Conservation (phyloP, 2,329 filamentous ascomycete genomes). For the Neurospora sp. region DNA sequence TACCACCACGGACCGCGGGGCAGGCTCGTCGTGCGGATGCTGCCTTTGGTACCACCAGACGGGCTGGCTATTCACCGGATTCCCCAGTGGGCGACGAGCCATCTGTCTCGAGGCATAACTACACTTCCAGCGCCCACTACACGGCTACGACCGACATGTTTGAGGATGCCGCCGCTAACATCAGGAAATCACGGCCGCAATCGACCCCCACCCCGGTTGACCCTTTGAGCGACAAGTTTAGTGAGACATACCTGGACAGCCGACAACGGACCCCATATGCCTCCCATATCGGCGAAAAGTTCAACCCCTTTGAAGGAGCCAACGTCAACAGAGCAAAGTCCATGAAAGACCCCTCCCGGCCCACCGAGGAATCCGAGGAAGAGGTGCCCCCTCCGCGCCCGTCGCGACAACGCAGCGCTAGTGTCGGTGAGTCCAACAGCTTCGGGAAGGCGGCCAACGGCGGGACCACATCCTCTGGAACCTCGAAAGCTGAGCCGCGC, state of each 20-base stretch:
- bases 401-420: slow-evolving; percentile 23
- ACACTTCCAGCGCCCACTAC: slow-evolving; percentile 23
- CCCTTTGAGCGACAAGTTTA: slow-evolving; percentile 33
- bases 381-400: slow-evolving; percentile 11
- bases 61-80: slow-evolving; percentile 38
- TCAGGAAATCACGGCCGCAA: slow-evolving; percentile 6
- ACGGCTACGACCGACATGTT: slow-evolving; percentile 10
- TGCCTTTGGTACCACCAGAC: slow-evolving; percentile 39
- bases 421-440: slow-evolving; percentile 22
- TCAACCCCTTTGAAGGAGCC: slow-evolving; percentile 43
- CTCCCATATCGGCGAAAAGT: slow-evolving; percentile 47
- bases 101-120: slow-evolving; percentile 41
- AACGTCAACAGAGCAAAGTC: slow-evolving; percentile 36
- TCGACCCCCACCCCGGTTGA: slow-evolving; percentile 22
- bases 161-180: slow-evolving; percentile 17
- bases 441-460: slow-evolving; percentile 11
- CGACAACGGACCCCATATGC: slow-evolving; percentile 50
- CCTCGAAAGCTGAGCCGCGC: slow-evolving; percentile 9
- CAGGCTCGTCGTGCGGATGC: slow-evolving; percentile 45
- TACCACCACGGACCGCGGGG: slow-evolving; percentile 39
- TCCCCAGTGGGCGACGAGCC: slow-evolving; percentile 45
- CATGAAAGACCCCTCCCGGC: slow-evolving; percentile 28
- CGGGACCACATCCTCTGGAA: slow-evolving; percentile 1
- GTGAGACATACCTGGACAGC: slow-evolving; percentile 34
- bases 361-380: slow-evolving; percentile 14